Evolutionary conservation across 345 rosid genomes (phyloP).

Genomic region (Syzygium jambos): DNA sequence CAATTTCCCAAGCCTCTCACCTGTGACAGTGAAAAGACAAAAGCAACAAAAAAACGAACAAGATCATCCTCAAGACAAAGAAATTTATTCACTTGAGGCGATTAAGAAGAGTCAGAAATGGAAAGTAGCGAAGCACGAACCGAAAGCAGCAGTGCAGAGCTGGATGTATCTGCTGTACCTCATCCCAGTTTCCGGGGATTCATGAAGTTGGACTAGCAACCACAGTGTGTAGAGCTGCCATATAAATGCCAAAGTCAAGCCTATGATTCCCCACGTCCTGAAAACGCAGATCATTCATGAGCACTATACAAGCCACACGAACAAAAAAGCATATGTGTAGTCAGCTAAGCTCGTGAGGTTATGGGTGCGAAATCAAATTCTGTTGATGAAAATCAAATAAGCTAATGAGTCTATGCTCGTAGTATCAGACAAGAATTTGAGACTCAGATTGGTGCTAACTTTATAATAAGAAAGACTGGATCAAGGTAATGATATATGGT

Average conservation of each 20-base stretch:
- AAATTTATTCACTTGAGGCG: not conserved
- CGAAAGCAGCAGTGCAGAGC: slow-evolving; percentile 54
- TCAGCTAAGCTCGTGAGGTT: not conserved
- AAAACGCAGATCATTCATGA: not conserved
- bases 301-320: not conserved
- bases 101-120: not conserved
- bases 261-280: slow-evolving; percentile 73
- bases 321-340: not conserved
- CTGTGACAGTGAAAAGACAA: slow-evolving; percentile 4
- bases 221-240: slow-evolving; percentile 87
- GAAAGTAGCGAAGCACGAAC: slow-evolving; percentile 6
- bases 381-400: not conserved
- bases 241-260: slow-evolving; percentile 43
- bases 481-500: not conserved
- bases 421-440: not conserved
- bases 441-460: not conserved
- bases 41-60: not conserved
- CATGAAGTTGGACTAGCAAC: slow-evolving; percentile 80
- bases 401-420: not conserved
- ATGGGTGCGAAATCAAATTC: too few species aligned
- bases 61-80: not conserved
- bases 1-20: slow-evolving; percentile 22
- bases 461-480: not conserved
- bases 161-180: slow-evolving; percentile 71
- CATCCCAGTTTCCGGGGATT: slow-evolving; percentile 39